Base-by-base conservation (phyloP, 805 yeast species). In the Peterozyma toletana region DNA sequence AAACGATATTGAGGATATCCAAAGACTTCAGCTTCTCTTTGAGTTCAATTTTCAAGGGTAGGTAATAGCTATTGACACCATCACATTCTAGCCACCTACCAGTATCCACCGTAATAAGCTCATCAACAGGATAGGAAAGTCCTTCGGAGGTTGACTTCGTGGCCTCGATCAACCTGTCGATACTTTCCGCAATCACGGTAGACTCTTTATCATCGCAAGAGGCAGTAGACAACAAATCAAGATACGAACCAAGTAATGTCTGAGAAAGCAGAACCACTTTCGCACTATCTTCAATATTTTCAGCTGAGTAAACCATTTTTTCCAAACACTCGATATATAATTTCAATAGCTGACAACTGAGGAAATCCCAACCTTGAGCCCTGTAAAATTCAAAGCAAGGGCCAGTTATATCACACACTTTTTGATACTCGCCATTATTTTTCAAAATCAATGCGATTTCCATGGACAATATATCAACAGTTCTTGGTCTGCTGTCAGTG, bases 371-470 rank as follows among this genome's bases (percentile, higher is more conserved):
- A 1, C 89, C 87, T 39, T 80, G 77, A 15, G 70, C 62, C 7
- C 75, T 71, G 54, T 85, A 89, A 44, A 78, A 78, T 34, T 75
- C 78, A 39, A 86, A 86, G 2, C 93, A 80, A 9, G 80, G 77
- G 34, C 78, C 77, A 11, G 91, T 65, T 2, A 86, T 77, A 5
- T 73, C 64, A 13, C 79, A 73, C 1, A 96, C 83, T 37, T 74
- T 72, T 33, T 71, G 70, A 51, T 77, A 83, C 31, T 84, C 70
- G 3, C 72, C 63, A 30, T 68, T 64, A 50, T 76, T 78, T 56
- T 76, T 81, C 47, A 83, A 80, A 14, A 88, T 60, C 10, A 84
- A 56, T 0, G 95, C 96, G 42, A 88, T 70, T 50, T 91, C 96
- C 6, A 86, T 77, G 1, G 90, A 80, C 13, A 93, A 66, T 4